Evolutionary conservation across 2,329 filamentous ascomycete genomes (phyloP).

Genomic region (Diaporthe vexans): DNA sequence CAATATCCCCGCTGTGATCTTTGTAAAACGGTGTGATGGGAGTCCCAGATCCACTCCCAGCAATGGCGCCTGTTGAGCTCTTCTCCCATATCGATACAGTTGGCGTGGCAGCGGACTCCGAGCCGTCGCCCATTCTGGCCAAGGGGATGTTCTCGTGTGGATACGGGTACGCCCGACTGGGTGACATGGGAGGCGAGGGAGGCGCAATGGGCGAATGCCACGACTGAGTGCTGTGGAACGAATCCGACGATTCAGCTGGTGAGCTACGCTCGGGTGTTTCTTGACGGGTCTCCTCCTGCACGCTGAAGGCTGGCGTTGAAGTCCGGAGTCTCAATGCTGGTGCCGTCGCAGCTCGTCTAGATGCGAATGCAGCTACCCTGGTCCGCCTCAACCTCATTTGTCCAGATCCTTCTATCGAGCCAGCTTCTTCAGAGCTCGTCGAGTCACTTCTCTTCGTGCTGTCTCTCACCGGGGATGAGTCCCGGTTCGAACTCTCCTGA

Average conservation of each 20-base stretch:
- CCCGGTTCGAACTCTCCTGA: not conserved
- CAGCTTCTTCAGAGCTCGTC: not conserved
- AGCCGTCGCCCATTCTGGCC: conserved; percentile 49
- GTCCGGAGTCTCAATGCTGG: conserved; percentile 44
- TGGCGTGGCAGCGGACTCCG: conserved; percentile 53
- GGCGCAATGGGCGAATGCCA: conserved; percentile 63
- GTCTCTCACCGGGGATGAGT: not conserved
- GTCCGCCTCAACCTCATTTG: conserved; percentile 40
- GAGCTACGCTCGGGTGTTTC: conserved; percentile 52
- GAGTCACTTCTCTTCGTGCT: not conserved
- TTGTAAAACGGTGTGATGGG: conserved; percentile 37
- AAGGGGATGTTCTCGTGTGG: conserved; percentile 57
- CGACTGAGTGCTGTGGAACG: conserved; percentile 68
- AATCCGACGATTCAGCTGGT: conserved; percentile 63
- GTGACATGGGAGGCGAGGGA: conserved; percentile 60
- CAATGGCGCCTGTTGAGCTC: conserved; percentile 46
- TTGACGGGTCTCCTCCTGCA: conserved; percentile 48
- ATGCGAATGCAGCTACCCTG: conserved; percentile 41
- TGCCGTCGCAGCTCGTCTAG: conserved; percentile 39
- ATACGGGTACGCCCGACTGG: conserved; percentile 53
- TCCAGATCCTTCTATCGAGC: conserved; percentile 40
- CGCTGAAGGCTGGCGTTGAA: conserved; percentile 53
- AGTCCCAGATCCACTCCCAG: conserved; percentile 29
- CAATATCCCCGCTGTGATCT: not conserved
- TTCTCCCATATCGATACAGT: conserved; percentile 50